Conservation (phyloP, 176 grass and related monocot species). For the Triticum monococcum region DNA sequence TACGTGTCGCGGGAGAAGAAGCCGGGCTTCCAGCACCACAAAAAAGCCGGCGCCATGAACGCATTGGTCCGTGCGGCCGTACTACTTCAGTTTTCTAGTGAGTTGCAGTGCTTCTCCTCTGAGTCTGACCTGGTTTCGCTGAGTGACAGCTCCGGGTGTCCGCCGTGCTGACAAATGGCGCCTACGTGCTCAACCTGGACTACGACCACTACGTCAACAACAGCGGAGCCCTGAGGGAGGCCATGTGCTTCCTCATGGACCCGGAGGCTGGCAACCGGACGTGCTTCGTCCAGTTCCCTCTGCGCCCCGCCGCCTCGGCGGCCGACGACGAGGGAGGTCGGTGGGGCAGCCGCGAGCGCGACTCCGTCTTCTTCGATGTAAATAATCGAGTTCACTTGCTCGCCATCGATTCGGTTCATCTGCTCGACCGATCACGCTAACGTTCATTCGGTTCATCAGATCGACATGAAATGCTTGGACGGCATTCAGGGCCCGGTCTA, state of each 20-base stretch:
- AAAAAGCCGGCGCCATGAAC: constrained; percentile 72
- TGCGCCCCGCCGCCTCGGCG: constrained; percentile 11
- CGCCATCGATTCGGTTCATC: neutral
- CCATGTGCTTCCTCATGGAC: constrained; percentile 69
- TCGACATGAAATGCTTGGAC: constrained; percentile 67
- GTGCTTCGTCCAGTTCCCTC: constrained; percentile 70
- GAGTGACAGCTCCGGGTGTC: constrained; percentile 53
- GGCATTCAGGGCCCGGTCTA: constrained; percentile 65
- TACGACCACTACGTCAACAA: constrained; percentile 57
- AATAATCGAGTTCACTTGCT: neutral
- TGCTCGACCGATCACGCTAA: neutral
- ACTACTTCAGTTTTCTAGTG: neutral
- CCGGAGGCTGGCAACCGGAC: constrained; percentile 33
- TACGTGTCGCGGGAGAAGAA: constrained; percentile 75
- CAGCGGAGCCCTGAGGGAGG: constrained; percentile 46
- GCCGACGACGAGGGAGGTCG: neutral
- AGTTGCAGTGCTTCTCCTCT: neutral
- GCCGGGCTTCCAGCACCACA: constrained; percentile 50
- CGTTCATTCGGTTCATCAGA: constrained; percentile 26
- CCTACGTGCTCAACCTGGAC: constrained; percentile 54
- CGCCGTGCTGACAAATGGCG: constrained; percentile 55
- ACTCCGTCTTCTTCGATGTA: constrained; percentile 62
- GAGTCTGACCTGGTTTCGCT: neutral
- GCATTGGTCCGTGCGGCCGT: constrained; percentile 44
- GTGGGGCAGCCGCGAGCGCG: neutral